These are phyloP conservation scores for Trichoderma koningii DNA, from an alignment of 2,329 filamentous ascomycete genomes.

Conservation along the genomic window DNA sequence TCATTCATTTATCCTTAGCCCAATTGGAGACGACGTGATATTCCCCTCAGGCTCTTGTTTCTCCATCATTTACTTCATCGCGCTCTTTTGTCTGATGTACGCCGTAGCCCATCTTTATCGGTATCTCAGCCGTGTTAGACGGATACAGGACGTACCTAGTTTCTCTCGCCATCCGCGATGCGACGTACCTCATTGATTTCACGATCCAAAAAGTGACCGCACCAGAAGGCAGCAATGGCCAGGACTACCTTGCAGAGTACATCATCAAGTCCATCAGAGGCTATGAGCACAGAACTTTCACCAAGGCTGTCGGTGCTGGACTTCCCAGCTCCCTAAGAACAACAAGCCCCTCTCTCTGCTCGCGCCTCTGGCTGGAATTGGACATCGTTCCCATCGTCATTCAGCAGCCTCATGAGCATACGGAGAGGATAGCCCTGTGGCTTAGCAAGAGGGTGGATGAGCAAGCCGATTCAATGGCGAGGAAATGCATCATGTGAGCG, in stretches of 20 bases:
- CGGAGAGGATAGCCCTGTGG: constrained; percentile 50
- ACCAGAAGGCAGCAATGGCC: background rate
- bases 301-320: constrained; percentile 76
- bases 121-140: constrained; percentile 59
- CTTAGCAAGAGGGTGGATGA: constrained; percentile 69
- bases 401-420: constrained; percentile 47
- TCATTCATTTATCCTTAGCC: background rate
- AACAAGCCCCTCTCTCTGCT: constrained; percentile 65
- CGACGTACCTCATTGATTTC: constrained; percentile 74
- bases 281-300: constrained; percentile 66
- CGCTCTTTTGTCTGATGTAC: too few species aligned
- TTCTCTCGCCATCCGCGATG: constrained; percentile 71
- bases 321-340: constrained; percentile 61
- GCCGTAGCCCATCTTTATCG: constrained; percentile 53
- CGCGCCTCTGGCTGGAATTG: constrained; percentile 72
- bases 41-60: too few species aligned
- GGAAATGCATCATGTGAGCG: constrained; percentile 73
- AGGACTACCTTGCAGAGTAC: constrained; percentile 56
- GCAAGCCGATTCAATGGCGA: constrained; percentile 77
- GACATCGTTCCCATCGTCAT: constrained; percentile 75
- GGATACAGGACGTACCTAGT: constrained; percentile 58
- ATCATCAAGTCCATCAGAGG: constrained; percentile 57
- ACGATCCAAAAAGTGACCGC: constrained; percentile 57
- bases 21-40: too few species aligned
- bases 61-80: too few species aligned